These are phyloP conservation scores for Peterozyma toletana DNA, from an alignment of 805 yeast species.

Conservation along the genomic window DNA sequence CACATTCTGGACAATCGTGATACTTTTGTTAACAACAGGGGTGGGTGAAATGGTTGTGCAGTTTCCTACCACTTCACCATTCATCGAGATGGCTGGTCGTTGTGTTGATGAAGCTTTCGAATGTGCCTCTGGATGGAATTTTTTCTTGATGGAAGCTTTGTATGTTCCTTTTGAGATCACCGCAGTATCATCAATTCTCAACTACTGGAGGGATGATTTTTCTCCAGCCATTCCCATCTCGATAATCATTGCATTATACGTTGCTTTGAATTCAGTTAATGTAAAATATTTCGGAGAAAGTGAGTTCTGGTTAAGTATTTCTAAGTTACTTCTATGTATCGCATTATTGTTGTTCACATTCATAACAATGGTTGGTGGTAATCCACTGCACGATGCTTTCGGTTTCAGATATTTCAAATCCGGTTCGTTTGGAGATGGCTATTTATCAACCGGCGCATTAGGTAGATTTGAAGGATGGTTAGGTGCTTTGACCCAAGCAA, in stretches of 20 bases:
- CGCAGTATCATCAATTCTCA: conserved; percentile 45
- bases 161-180: conserved; percentile 43
- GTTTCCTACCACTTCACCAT: conserved; percentile 29
- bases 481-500: conserved; percentile 28
- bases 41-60: conserved; percentile 30
- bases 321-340: conserved; percentile 38
- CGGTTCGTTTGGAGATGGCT: conserved; percentile 33
- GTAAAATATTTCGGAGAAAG: conserved; percentile 44
- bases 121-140: conserved; percentile 26
- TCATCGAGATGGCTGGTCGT: conserved; percentile 28
- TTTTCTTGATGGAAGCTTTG: conserved; percentile 34
- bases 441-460: conserved; percentile 25
- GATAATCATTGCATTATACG: conserved; percentile 33
- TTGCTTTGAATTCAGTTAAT: conserved; percentile 35
- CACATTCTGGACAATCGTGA: conserved; percentile 23
- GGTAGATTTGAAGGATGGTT: conserved; percentile 37
- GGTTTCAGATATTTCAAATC: conserved; percentile 40
- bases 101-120: conserved; percentile 30
- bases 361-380: conserved; percentile 50
- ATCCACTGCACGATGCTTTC: conserved; percentile 41
- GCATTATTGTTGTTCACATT: conserved; percentile 44
- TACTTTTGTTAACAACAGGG: conserved; percentile 24
- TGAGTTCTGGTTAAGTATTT: conserved; percentile 39
- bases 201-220: conserved; percentile 42
- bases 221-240: conserved; percentile 39